Evolutionary conservation across 179 eudicot genomes (phyloP).

Genomic region (Beta corolliflora): DNA sequence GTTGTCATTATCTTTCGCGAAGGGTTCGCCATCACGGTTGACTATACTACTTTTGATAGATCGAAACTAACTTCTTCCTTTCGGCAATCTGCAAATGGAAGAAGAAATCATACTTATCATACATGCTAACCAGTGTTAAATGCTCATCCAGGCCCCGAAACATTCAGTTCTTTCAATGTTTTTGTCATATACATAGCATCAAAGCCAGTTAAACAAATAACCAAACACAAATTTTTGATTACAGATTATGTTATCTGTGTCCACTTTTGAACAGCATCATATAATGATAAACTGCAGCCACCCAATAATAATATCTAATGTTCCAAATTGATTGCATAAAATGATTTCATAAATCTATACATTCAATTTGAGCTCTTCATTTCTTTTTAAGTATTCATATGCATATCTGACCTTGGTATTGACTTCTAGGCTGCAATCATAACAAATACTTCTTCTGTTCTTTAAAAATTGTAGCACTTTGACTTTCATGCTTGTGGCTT

Average conservation of each 20-base stretch:
- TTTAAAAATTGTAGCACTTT: background rate
- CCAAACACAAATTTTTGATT: background rate
- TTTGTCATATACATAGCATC: background rate
- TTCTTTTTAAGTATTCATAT: background rate
- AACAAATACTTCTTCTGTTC: background rate
- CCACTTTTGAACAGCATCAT: background rate
- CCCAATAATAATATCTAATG: background rate
- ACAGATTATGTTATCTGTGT: background rate
- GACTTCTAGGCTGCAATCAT: background rate
- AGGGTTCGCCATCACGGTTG: slow-evolving; percentile 38
- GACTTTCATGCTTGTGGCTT: too few relatives aligned
- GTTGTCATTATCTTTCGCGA: slow-evolving; percentile 33
- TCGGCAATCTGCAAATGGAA: slow-evolving; percentile 72
- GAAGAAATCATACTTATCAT: slow-evolving; percentile 1
- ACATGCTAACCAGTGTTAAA: slow-evolving; percentile 6
- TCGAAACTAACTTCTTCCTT: slow-evolving; percentile 71
- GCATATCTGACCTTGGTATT: background rate
- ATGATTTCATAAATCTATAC: background rate
- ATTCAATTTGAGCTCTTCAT: background rate
- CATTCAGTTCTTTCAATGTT: background rate
- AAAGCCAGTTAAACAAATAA: background rate
- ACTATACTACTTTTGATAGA: slow-evolving; percentile 56
- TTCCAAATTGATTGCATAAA: background rate
- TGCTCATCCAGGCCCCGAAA: background rate
- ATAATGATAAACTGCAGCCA: background rate